Conservation (phyloP, 768 basidiomycete species). For the Cystobasidium tubakii region DNA sequence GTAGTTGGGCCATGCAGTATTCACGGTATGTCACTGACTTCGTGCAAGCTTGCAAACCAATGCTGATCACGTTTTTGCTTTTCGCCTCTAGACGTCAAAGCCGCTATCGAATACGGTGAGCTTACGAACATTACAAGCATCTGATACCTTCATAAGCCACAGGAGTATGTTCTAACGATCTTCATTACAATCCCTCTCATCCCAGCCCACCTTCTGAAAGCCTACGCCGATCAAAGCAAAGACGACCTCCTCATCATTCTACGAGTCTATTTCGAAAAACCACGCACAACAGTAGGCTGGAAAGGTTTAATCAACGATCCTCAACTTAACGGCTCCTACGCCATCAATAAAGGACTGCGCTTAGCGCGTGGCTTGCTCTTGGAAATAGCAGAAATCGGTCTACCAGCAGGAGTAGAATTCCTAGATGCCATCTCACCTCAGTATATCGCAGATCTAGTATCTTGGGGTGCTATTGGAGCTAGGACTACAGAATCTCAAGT, state of each 20-base stretch:
- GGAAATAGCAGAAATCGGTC: slow-evolving; percentile 65
- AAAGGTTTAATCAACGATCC: slow-evolving; percentile 66
- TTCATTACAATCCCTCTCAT: not conserved
- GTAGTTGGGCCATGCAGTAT: slow-evolving; percentile 80
- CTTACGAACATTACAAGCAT: not conserved
- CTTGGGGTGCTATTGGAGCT: slow-evolving; percentile 88
- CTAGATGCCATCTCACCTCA: slow-evolving; percentile 61
- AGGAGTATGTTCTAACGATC: not conserved
- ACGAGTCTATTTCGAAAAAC: slow-evolving; percentile 88
- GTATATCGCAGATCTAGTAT: slow-evolving; percentile 85
- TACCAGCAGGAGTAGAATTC: slow-evolving; percentile 96
- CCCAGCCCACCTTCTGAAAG: slow-evolving; percentile 71
- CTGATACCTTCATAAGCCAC: slow-evolving; percentile 1
- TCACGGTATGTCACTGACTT: slow-evolving; percentile 54
- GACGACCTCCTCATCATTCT: slow-evolving; percentile 79
- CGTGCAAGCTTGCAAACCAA: slow-evolving; percentile 51
- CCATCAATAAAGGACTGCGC: slow-evolving; percentile 92
- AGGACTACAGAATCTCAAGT: slow-evolving; percentile 78
- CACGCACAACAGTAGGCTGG: slow-evolving; percentile 66
- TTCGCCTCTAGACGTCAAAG: slow-evolving; percentile 44
- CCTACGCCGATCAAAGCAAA: slow-evolving; percentile 70
- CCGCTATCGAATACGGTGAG: slow-evolving; percentile 57
- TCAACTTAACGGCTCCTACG: slow-evolving; percentile 80
- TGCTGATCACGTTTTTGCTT: slow-evolving; percentile 16
- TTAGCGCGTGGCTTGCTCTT: slow-evolving; percentile 78